These are phyloP conservation scores for Blepharisma stoltei DNA, from an alignment of 73 alveolate genomes.

Conservation along the genomic window DNA sequence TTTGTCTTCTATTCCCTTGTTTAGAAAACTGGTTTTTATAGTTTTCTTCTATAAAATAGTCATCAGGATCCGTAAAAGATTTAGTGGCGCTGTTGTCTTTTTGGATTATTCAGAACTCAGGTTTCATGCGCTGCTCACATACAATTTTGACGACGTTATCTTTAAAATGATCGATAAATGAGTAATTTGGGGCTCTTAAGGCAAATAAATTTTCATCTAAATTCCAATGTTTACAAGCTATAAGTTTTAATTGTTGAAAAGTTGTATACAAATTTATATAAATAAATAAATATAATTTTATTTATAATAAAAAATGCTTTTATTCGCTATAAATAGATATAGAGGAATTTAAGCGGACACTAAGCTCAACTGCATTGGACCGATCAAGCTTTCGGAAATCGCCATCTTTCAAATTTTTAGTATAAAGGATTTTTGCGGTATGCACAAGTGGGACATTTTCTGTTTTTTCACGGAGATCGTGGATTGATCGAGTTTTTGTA, in stretches of 20 bases:
- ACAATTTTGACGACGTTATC: background rate
- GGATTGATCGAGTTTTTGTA: background rate
- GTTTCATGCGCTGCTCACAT: background rate
- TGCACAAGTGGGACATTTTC: slow-evolving; percentile 3
- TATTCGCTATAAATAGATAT: too few relatives aligned
- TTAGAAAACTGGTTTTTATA: background rate
- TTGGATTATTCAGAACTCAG: slow-evolving; percentile 23
- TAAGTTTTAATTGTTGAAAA: background rate
- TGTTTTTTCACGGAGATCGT: background rate
- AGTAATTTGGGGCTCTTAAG: background rate
- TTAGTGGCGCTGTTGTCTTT: background rate
- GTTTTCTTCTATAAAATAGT: slow-evolving; percentile 18
- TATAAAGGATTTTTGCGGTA: background rate
- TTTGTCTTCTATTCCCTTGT: background rate
- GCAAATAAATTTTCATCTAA: background rate
- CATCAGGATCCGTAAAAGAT: background rate
- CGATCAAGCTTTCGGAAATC: slow-evolving; percentile 9
- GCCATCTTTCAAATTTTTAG: slow-evolving; percentile 7
- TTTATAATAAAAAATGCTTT: too few relatives aligned
- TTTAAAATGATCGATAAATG: background rate
- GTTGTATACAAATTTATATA: too few relatives aligned
- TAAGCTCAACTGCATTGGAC: background rate
- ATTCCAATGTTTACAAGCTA: slow-evolving; percentile 13
- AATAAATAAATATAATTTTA: too few relatives aligned
- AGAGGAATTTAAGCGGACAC: background rate